Base-by-base conservation (phyloP, 164 flowering plant genomes). In the Annona cherimola region DNA sequence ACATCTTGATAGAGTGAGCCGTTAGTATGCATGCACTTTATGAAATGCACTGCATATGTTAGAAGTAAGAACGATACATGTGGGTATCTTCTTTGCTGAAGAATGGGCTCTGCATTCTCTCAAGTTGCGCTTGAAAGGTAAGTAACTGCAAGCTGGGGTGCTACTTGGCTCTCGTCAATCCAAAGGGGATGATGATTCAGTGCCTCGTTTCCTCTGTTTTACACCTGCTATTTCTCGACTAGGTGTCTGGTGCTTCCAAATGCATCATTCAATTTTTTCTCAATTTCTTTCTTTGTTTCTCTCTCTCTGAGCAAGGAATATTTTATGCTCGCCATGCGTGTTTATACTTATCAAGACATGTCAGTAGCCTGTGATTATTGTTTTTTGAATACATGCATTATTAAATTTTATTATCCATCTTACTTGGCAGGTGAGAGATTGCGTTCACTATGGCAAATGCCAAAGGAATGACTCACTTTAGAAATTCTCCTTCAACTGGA, bases 381-480 rank as follows among this genome's bases (percentile, higher is more conserved):
- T 35, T 18, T 8, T 61, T 61, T 18, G 18, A 16, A 18, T 61
- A 9, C 40, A 61, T 61, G 20, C 6, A 61, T 6, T 61, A 18
- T 61, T 14, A 61, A 35, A 8, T 61, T 61, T 26, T 63, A 12
- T 11, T 40, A 35, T 35, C 35, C 42, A 20, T 57, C 18, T 69
- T 55, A n/a, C 16, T 9, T 35, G 14, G 19, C 43, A 42, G 61
- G n/a, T 42, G 35, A 3, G 4, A 46, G 60, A 26, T 12, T 70
- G 42, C 73, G 45, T 62, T 71, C 74, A 71, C 72, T 61, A 90
- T 92, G 97, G 86, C 86, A 14, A 89, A 84, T 73, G 77, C 87
- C 61, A 88, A 84, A 81, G 90, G 90, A 61, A 81, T 92, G 35
- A 69, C 94, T 45, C 83, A 77, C 71, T 4, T 81, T 45, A 85